A percentile compares a stretch with the other conserved stretches of the same genome.
phyloP scores from a whole-genome alignment of 2,329 filamentous ascomycete species.

The Xylariales sp. region DNA sequence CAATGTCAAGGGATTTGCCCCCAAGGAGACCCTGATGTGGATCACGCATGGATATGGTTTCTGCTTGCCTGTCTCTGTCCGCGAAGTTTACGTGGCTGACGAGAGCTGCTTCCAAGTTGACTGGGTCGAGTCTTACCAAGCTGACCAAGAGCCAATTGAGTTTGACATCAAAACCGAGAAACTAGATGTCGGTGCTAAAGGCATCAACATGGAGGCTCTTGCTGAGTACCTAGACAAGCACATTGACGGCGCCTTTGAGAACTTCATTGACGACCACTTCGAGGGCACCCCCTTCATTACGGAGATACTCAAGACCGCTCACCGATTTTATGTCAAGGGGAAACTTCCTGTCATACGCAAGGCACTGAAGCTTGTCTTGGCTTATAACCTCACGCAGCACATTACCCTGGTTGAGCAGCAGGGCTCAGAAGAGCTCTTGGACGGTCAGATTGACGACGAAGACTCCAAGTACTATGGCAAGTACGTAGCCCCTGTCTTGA shows the following conservation, averaged over 20 bases:
- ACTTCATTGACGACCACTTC: constrained; percentile 93
- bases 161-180: constrained; percentile 86
- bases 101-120: constrained; percentile 90
- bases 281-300: constrained; percentile 93
- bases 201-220: constrained; percentile 73
- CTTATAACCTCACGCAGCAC: constrained; percentile 92
- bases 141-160: constrained; percentile 65
- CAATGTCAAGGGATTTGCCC: constrained; percentile 83
- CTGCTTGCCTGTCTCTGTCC: constrained; percentile 85
- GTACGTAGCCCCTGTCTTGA: constrained; percentile 93
- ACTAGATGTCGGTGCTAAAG: constrained; percentile 83
- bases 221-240: constrained; percentile 94
- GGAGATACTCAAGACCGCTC: constrained; percentile 92
- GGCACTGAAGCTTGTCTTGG: constrained; percentile 88
- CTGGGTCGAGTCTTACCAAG: constrained; percentile 78
- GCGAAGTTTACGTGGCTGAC: constrained; percentile 87
- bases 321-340: constrained; percentile 87
- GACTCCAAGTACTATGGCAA: constrained; percentile 85
- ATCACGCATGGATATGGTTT: constrained; percentile 96
- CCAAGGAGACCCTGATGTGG: constrained; percentile 70
- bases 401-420: constrained; percentile 92
- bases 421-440: constrained; percentile 70
- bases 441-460: constrained; percentile 81
- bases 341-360: constrained; percentile 88
- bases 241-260: constrained; percentile 86